Conservation (phyloP, 176 grass and related monocot species). For the Pharus latifolius region DNA sequence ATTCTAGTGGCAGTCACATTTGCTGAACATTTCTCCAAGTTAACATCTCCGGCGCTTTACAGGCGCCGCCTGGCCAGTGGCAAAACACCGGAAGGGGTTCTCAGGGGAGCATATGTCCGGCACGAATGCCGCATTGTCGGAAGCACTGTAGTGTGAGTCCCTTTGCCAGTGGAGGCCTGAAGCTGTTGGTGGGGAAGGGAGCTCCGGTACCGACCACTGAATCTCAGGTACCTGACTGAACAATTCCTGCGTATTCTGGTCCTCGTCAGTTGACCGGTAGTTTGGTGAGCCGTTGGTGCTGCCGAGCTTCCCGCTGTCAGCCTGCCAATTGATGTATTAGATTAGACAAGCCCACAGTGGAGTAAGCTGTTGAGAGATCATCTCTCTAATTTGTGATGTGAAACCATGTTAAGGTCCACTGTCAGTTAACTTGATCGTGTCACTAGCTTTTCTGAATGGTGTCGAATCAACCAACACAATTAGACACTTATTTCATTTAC, state of each 20-base stretch:
- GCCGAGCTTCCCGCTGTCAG: conserved; percentile 72
- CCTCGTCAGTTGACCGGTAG: conserved; percentile 24
- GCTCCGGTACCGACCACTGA: conserved; percentile 62
- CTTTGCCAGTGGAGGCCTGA: conserved; percentile 67
- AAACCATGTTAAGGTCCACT: not conserved
- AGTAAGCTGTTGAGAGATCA: not conserved
- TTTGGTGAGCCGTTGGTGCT: conserved; percentile 49
- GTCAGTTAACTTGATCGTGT: not conserved
- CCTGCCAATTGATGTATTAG: conserved; percentile 34
- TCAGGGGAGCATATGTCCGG: conserved; percentile 52
- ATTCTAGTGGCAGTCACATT: too few species aligned
- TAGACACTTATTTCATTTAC: too few species aligned
- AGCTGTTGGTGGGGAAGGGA: conserved; percentile 53
- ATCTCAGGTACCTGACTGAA: conserved; percentile 63
- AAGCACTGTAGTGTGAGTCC: not conserved
- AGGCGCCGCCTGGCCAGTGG: not conserved
- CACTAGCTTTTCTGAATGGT: too few species aligned
- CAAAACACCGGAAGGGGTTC: conserved; percentile 35
- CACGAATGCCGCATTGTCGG: conserved; percentile 11
- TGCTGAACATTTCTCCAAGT: not conserved
- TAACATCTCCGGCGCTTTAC: conserved; percentile 37
- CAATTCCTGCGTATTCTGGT: conserved; percentile 22
- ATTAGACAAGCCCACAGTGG: not conserved
- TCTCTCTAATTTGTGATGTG: not conserved
- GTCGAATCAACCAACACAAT: too few species aligned